Evolutionary conservation across 1,284 basidiomycete species (phyloP).

Genomic region (Boletus subluridellus): DNA sequence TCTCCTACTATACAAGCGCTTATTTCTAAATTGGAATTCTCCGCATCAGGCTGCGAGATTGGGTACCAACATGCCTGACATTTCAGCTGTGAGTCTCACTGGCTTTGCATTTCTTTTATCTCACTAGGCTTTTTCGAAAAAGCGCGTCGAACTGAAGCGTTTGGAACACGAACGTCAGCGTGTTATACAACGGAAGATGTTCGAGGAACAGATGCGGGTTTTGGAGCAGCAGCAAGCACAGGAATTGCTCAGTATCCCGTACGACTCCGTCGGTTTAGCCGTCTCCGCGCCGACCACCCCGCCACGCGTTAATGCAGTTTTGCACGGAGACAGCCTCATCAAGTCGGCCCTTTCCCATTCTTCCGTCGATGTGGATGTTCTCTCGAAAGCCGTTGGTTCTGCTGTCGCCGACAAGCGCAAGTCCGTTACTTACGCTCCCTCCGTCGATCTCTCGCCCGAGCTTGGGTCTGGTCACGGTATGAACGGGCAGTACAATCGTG

Average conservation of each 20-base stretch:
- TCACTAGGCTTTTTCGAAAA: slow-evolving; percentile 5
- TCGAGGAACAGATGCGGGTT: slow-evolving; percentile 90
- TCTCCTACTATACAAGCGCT: slow-evolving; percentile 26
- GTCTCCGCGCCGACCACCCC: slow-evolving; percentile 81
- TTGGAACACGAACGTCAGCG: slow-evolving; percentile 88
- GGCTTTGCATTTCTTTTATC: neutral
- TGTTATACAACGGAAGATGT: slow-evolving; percentile 77
- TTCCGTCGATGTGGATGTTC: slow-evolving; percentile 55
- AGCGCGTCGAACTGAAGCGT: slow-evolving; percentile 89
- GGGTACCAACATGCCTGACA: slow-evolving; percentile 77
- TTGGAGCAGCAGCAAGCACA: slow-evolving; percentile 90
- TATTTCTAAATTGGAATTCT: slow-evolving; percentile 18
- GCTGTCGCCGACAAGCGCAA: slow-evolving; percentile 72
- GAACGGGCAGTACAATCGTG: slow-evolving; percentile 59
- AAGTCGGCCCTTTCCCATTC: slow-evolving; percentile 45
- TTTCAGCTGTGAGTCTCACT: slow-evolving; percentile 64
- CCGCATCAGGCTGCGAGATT: slow-evolving; percentile 65
- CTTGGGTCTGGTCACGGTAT: slow-evolving; percentile 40
- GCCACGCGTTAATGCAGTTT: slow-evolving; percentile 65
- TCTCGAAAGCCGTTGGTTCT: slow-evolving; percentile 63
- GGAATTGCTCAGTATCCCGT: slow-evolving; percentile 71
- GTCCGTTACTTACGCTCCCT: slow-evolving; percentile 79
- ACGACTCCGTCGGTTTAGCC: slow-evolving; percentile 58
- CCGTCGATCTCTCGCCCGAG: slow-evolving; percentile 69
- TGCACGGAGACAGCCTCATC: slow-evolving; percentile 50